Base-by-base conservation (phyloP, 1,284 basidiomycete species). In the Ceratobasidium sp. region DNA sequence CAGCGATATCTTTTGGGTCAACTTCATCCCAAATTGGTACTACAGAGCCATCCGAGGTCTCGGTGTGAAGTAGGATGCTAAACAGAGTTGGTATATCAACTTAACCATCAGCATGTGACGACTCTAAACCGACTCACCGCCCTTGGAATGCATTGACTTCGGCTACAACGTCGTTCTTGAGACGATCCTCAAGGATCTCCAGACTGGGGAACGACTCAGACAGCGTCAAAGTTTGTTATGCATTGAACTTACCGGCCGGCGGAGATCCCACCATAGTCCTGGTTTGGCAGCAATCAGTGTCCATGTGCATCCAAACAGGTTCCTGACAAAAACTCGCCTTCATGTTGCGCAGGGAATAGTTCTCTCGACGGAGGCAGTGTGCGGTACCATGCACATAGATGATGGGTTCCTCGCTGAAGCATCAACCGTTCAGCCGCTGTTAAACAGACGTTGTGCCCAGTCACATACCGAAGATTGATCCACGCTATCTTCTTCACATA, bases 21-120 rank as follows among this genome's bases (percentile, higher is more conserved):
- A 95, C 94, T 80, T 96, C 94, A 84, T 99, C 97, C 98, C 98
- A 99, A 1, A 98, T 87, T 0, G 98, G 97, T 8, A 97, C 90
- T 13, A 99, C 94, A 2, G 93, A 89, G 1, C 98, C 97, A 80
- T 97, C 95, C 0, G 90, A 83, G 0, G 92, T 92, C 85, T 99
- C 98, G 0, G 94, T 93, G 81, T 99, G 98, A 34, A 99, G 87
- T 3, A 99, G 86, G 0, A 98, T 84, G 71, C 94, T 92, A 57
- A 54, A 68, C 34, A 46, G 25, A 74, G 61, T 44, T 32, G 19
- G 32, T 44, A 49, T 43, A 7, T 40, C 52, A 44, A 32, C 56
- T 65, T 40, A 15, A 32, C 43, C 43, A 65, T 40, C 46, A 46
- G 19, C 61, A 29, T 54, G 57, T 37, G 40, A 19, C n/a, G 4